These are phyloP conservation scores for Cordyceps tenuipes DNA, from an alignment of 2,329 filamentous ascomycete species.

Conservation along the genomic window DNA sequence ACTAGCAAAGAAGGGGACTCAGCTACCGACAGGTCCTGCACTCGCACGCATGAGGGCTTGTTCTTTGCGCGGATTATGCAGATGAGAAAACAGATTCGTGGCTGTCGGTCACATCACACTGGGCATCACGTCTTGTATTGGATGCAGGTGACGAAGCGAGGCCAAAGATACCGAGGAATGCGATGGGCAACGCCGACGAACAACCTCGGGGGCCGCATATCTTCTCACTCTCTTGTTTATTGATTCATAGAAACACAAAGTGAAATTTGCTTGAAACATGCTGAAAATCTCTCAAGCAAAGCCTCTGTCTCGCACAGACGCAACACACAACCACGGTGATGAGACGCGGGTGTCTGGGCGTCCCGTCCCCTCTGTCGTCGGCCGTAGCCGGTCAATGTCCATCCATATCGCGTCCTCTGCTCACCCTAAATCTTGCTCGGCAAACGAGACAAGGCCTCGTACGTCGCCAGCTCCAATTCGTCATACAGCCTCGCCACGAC, in stretches of 20 bases:
- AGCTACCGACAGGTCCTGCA: neutral
- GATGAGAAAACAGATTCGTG: neutral
- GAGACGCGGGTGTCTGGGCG: neutral
- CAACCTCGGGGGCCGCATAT: neutral
- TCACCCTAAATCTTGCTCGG: slow-evolving; percentile 3
- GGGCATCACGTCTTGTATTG: neutral
- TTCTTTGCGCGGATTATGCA: neutral
- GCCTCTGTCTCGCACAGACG: too few relatives aligned
- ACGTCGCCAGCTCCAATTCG: slow-evolving; percentile 32
- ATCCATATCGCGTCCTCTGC: neutral
- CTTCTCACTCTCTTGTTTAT: neutral
- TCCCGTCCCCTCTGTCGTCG: too few relatives aligned
- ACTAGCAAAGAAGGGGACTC: neutral
- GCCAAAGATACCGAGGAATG: neutral
- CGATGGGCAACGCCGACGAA: neutral
- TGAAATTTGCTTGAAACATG: too few relatives aligned
- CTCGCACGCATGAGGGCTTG: neutral
- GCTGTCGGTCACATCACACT: neutral
- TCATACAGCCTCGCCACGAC: slow-evolving; percentile 28
- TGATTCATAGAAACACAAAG: too few relatives aligned
- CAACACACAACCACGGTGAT: neutral
- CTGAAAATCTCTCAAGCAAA: too few relatives aligned
- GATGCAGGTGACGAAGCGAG: neutral
- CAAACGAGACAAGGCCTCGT: slow-evolving; percentile 15
- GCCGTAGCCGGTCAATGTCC: too few relatives aligned